phyloP scores from a whole-genome alignment of 164 flowering plant species.

The Cinnamomum micranthum region DNA sequence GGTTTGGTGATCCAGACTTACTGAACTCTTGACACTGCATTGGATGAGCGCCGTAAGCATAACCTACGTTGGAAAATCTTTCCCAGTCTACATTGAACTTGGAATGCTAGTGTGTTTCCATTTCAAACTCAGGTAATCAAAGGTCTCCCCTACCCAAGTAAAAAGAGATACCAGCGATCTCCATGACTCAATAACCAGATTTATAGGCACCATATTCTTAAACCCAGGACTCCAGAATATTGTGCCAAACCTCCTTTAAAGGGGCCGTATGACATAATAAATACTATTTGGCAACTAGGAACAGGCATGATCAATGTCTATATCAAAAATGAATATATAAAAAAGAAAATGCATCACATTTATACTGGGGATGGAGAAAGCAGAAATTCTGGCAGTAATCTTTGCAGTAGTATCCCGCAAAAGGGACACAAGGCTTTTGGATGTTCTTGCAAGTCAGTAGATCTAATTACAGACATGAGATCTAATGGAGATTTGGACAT shows the following conservation, averaged over 20 bases:
- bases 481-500: conserved; percentile 37
- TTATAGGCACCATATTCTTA: not conserved
- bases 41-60: too few relatives aligned
- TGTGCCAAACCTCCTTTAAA: not conserved
- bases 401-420: conserved; percentile 80
- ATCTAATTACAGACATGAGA: conserved; percentile 17
- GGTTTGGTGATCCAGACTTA: too few relatives aligned
- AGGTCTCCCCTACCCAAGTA: too few relatives aligned
- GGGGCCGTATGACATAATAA: not conserved
- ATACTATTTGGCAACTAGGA: not conserved
- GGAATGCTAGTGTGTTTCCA: too few relatives aligned
- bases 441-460: conserved; percentile 12
- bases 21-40: too few relatives aligned
- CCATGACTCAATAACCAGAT: not conserved
- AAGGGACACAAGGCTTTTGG: conserved; percentile 51
- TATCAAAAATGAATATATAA: too few relatives aligned
- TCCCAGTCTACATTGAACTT: too few relatives aligned
- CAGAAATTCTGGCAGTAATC: conserved; percentile 69
- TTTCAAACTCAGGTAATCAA: too few relatives aligned
- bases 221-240: not conserved
- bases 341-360: conserved; percentile 3
- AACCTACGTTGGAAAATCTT: too few relatives aligned
- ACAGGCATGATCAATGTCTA: not conserved
- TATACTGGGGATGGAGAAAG: conserved; percentile 68
- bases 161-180: too few relatives aligned